Base-by-base conservation (phyloP, 2,329 filamentous ascomycete species). In the Colletotrichum lupini region DNA sequence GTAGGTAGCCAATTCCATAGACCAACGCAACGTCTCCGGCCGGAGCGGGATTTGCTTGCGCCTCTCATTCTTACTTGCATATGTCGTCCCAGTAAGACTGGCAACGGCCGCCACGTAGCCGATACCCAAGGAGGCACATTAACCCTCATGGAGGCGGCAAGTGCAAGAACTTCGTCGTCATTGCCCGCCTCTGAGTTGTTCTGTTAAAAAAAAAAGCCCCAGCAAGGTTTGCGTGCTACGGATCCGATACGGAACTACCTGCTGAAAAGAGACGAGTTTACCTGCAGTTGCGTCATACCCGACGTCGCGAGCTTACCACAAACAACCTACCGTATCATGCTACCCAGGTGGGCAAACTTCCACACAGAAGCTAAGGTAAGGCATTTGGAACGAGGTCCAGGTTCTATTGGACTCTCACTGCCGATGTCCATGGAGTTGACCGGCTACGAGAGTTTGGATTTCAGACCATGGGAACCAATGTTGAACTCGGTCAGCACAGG, bases 11-110 rank as follows among this genome's bases (percentile, higher is more conserved):
- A 22, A 49, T 49, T 19, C 19, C 42, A 49, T n/a, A 49, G 42
- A 49, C 42, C 42, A 49, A 49, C 42, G 19, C 19, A 49, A 49
- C 19, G 19, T 19, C 7, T 22, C 42, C 42, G 42, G 42, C 42
- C 42, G 19, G 42, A 49, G 42, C 42, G 42, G 16, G 42, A n/a
- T 49, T 49, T 49, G 16, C 42, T 49, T 49, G 16, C 42, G 19
- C 42, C 16, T 64, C 56, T 62, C 52, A n/a, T 14, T 55, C 35
- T 67, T n/a, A 55, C 14, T 57, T 71, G 63, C 68, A 56, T 42
- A 49, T 42, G 56, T 32, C 35, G 69, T 59, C 65, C 53, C 66
- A 57, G 32, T 46, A 56, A 19, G 42, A 55, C 70, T 68, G 65
- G 69, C 67, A 73, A 65, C 67, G 37, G 59, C 52, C 32, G 24